Percentiles rank a stretch among this genome's conserved stretches.
Evolutionary conservation across 208 protist genomes (phyloP).

Genomic region (Leishmania martiniquensis): DNA sequence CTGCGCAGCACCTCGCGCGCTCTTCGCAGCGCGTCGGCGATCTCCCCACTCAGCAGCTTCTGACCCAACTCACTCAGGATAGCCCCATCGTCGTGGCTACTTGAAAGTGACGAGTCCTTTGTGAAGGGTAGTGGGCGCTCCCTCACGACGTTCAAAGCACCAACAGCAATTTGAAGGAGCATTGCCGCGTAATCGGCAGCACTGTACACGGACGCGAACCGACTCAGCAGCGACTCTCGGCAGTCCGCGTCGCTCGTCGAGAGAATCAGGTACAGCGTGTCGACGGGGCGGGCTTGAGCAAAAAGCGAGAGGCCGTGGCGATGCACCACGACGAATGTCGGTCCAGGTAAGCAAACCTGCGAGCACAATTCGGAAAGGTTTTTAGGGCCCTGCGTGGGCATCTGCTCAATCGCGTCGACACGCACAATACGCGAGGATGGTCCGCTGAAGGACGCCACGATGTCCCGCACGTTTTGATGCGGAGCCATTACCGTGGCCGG

Average conservation of each 20-base stretch:
- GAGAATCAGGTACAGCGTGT: slow-evolving; percentile 87
- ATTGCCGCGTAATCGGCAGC: slow-evolving; percentile 82
- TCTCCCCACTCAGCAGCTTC: slow-evolving; percentile 42
- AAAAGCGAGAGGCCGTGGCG: slow-evolving; percentile 82
- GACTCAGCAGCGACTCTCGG: slow-evolving; percentile 67
- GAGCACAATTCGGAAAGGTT: slow-evolving; percentile 74
- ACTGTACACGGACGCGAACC: slow-evolving; percentile 75
- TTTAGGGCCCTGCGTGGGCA: slow-evolving; percentile 31
- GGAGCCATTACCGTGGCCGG: slow-evolving; percentile 67
- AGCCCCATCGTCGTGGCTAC: slow-evolving; percentile 40
- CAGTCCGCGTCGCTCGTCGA: slow-evolving; percentile 39
- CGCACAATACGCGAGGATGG: slow-evolving; percentile 56
- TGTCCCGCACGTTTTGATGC: slow-evolving; percentile 64
- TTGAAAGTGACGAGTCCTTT: slow-evolving; percentile 13
- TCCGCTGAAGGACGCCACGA: slow-evolving; percentile 67
- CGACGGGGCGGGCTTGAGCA: slow-evolving; percentile 78
- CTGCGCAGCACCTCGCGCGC: slow-evolving; percentile 70
- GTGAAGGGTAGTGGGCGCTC: slow-evolving; percentile 9
- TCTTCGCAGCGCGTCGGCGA: slow-evolving; percentile 53
- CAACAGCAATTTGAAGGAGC: slow-evolving; percentile 88
- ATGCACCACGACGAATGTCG: slow-evolving; percentile 73
- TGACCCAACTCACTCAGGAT: slow-evolving; percentile 60
- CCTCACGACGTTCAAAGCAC: slow-evolving; percentile 24
- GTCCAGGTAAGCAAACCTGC: slow-evolving; percentile 63
- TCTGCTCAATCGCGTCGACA: slow-evolving; percentile 77